phyloP scores from a whole-genome alignment of 805 yeast species.

The Candida golubevii region DNA sequence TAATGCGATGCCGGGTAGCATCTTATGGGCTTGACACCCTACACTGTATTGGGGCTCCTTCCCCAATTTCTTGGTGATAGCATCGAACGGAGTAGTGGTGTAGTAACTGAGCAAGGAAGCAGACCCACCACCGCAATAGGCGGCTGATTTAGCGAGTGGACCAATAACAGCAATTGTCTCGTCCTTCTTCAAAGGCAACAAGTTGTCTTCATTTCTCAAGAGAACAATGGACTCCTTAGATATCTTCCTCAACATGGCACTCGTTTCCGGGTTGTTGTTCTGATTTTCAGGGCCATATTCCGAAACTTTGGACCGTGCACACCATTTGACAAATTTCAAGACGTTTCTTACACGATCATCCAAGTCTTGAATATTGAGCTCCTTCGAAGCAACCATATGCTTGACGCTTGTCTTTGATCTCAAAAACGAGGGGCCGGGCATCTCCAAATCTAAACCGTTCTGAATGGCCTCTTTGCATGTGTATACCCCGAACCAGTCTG shows the following conservation, averaged over 20 bases:
- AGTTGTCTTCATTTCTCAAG: slow-evolving; percentile 46
- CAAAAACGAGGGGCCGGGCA: slow-evolving; percentile 31
- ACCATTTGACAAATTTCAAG: slow-evolving; percentile 24
- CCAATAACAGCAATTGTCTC: slow-evolving; percentile 52
- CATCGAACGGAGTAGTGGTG: slow-evolving; percentile 45
- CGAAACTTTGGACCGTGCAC: slow-evolving; percentile 18
- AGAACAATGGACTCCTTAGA: slow-evolving; percentile 49
- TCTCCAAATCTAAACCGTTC: slow-evolving; percentile 31
- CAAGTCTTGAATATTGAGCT: slow-evolving; percentile 22
- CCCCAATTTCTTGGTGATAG: slow-evolving; percentile 33
- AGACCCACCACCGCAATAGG: slow-evolving; percentile 61
- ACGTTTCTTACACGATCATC: slow-evolving; percentile 27
- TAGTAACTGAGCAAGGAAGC: slow-evolving; percentile 49
- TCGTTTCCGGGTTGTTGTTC: slow-evolving; percentile 25
- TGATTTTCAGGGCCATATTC: slow-evolving; percentile 22
- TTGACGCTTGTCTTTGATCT: slow-evolving; percentile 16
- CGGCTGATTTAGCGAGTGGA: slow-evolving; percentile 50
- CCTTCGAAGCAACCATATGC: slow-evolving; percentile 25
- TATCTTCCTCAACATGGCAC: slow-evolving; percentile 17
- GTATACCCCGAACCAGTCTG: slow-evolving; percentile 33
- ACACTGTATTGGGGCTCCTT: slow-evolving; percentile 23
- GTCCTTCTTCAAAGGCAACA: slow-evolving; percentile 44
- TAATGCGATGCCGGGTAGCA: slow-evolving; percentile 27
- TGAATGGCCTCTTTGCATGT: slow-evolving; percentile 24
- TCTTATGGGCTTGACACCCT: slow-evolving; percentile 32